Percentiles rank a stretch among this genome's conserved stretches.
Evolutionary conservation across 139 green algal species (phyloP).

Genomic region (Parachlorella kessleri): DNA sequence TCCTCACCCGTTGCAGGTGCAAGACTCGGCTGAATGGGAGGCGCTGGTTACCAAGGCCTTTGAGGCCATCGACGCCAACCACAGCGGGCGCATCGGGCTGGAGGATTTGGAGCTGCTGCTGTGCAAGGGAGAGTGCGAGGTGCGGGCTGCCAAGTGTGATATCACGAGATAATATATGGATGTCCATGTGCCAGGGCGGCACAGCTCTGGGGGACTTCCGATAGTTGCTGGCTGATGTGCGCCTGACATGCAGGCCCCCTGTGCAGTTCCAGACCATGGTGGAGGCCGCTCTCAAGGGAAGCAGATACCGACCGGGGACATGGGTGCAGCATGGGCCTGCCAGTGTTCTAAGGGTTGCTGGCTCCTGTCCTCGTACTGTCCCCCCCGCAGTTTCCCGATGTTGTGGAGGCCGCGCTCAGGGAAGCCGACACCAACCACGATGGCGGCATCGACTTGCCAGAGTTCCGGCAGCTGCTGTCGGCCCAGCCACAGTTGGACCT

Average conservation of each 20-base stretch:
- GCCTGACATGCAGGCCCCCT: no score
- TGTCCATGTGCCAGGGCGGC: no score
- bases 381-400: slow-evolving; percentile 38
- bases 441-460: slow-evolving; percentile 41
- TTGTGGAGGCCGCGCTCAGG: slow-evolving; percentile 56
- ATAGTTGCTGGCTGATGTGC: no score
- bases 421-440: slow-evolving; percentile 53
- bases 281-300: no score
- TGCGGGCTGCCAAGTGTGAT: no score
- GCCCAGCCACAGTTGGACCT: slow-evolving; percentile 32
- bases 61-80: slow-evolving; percentile 52
- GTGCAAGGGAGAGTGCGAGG: slow-evolving; percentile 35
- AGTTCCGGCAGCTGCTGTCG: slow-evolving; percentile 49
- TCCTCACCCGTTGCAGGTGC: not conserved
- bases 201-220: no score
- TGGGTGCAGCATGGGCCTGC: no score
- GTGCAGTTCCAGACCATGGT: no score
- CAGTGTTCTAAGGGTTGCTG: no score
- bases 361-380: not conserved
- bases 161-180: no score
- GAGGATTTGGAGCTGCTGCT: slow-evolving; percentile 58
- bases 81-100: slow-evolving; percentile 40
- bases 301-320: no score
- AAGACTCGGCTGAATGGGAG: slow-evolving; percentile 40
- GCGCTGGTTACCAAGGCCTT: slow-evolving; percentile 49